Conservation (phyloP, 1,284 basidiomycete genomes). For the Austroboletus niveus region DNA sequence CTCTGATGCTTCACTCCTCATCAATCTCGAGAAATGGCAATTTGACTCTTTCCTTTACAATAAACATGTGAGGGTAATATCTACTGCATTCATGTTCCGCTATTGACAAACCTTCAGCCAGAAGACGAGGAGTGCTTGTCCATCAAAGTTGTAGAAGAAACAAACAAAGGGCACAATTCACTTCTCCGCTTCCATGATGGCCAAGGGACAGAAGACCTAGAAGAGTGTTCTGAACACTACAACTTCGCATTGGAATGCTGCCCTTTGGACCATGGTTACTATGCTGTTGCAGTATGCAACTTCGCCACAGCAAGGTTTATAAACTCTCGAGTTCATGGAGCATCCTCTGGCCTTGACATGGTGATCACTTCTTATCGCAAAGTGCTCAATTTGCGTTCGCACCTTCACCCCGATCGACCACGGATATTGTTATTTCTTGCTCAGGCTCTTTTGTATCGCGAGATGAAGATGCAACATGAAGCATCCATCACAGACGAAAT, state of each 20-base stretch:
- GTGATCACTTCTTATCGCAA: not conserved
- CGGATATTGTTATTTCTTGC: not conserved
- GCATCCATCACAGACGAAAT: not conserved
- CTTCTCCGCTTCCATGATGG: not conserved
- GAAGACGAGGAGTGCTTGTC: not conserved
- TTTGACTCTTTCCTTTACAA: not conserved
- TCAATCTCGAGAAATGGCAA: not conserved
- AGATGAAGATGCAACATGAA: not conserved
- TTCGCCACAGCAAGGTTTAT: not conserved
- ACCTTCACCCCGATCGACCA: not conserved
- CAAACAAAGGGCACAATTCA: not conserved
- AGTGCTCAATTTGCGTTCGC: not conserved
- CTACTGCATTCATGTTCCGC: no score
- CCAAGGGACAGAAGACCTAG: not conserved
- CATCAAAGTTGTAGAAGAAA: not conserved
- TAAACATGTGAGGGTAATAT: not conserved
- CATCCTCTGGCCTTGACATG: not conserved
- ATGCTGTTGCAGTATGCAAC: not conserved
- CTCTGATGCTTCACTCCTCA: not conserved
- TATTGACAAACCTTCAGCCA: not conserved
- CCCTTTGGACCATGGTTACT: not conserved
- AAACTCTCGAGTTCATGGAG: not conserved
- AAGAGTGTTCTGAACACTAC: not conserved
- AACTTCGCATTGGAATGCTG: not conserved
- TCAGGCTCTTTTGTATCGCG: not conserved